phyloP scores from a whole-genome alignment of 2,329 filamentous ascomycete genomes.

The Talaromyces sp. region DNA sequence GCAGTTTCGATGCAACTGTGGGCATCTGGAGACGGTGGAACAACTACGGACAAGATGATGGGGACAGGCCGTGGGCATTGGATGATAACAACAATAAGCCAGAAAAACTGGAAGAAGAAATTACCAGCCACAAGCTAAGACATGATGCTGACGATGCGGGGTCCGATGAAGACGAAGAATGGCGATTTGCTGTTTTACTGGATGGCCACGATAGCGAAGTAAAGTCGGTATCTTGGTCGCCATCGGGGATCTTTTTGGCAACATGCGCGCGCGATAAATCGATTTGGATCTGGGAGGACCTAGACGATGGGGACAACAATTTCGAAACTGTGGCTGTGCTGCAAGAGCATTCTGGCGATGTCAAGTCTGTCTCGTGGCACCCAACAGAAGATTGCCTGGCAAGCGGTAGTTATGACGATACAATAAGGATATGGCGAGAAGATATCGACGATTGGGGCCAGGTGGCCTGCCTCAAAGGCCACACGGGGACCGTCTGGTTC shows the following conservation, averaged over 20 bases:
- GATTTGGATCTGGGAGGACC: slow-evolving; percentile 98
- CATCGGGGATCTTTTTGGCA: slow-evolving; percentile 72
- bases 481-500: slow-evolving; percentile 84
- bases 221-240: slow-evolving; percentile 65
- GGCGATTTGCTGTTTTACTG: slow-evolving; percentile 85
- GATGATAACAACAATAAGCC: slow-evolving; percentile 11
- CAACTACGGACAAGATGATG: slow-evolving; percentile 22
- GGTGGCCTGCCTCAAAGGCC: slow-evolving; percentile 73
- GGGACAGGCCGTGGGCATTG: slow-evolving; percentile 23
- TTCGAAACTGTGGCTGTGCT: slow-evolving; percentile 95
- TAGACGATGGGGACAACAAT: slow-evolving; percentile 79
- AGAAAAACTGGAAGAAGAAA: background rate
- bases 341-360: slow-evolving; percentile 90
- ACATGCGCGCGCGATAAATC: slow-evolving; percentile 90
- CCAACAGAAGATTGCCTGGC: slow-evolving; percentile 75
- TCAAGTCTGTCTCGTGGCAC: slow-evolving; percentile 92
- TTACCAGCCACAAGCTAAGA: background rate
- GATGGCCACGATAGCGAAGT: slow-evolving; percentile 96
- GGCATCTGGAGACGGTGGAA: slow-evolving; percentile 70
- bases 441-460: slow-evolving; percentile 94
- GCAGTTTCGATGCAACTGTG: slow-evolving; percentile 88
- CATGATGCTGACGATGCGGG: slow-evolving; percentile 35
- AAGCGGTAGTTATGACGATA: slow-evolving; percentile 91
- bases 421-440: slow-evolving; percentile 81
- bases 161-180: slow-evolving; percentile 69